Conservation (phyloP, 768 basidiomycete species). For the Amanita rubescens region DNA sequence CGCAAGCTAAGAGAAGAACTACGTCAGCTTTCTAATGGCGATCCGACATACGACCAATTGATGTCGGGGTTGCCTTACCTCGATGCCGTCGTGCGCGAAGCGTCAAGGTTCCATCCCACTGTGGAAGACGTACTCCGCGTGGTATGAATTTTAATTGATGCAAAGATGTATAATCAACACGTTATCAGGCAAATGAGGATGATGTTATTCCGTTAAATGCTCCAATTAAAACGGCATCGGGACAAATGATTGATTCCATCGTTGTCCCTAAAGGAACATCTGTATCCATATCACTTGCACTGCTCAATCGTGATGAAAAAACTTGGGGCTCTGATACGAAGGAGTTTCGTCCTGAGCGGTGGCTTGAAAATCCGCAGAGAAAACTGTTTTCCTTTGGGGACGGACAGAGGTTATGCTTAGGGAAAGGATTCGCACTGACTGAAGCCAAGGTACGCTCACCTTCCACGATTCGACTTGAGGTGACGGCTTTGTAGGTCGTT, state of each 20-base stretch:
- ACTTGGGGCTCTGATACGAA: slow-evolving; percentile 39
- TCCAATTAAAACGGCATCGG: slow-evolving; percentile 18
- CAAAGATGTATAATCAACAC: not conserved
- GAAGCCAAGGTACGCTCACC: not conserved
- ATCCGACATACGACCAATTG: slow-evolving; percentile 34
- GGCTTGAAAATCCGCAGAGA: slow-evolving; percentile 22
- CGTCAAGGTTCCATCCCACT: slow-evolving; percentile 30
- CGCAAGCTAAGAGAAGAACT: slow-evolving; percentile 14
- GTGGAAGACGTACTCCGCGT: slow-evolving; percentile 21
- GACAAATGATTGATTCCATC: not conserved
- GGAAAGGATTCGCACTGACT: not conserved
- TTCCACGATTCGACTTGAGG: not conserved
- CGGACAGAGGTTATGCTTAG: not conserved
- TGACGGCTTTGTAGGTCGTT: slow-evolving; percentile 24
- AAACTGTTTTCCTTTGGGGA: not conserved
- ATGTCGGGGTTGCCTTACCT: slow-evolving; percentile 37
- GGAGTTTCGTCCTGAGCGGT: slow-evolving; percentile 36
- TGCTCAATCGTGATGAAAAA: slow-evolving; percentile 28
- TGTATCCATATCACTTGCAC: slow-evolving; percentile 20
- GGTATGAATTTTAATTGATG: slow-evolving; percentile 15
- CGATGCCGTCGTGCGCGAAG: slow-evolving; percentile 34
- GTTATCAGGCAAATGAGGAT: slow-evolving; percentile 26
- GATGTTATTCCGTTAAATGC: slow-evolving; percentile 29
- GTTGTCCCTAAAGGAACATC: slow-evolving; percentile 22
- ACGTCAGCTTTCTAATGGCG: slow-evolving; percentile 11